These are phyloP conservation scores for Venturia oleaginea DNA, from an alignment of 2,329 filamentous ascomycete species.

Conservation along the genomic window DNA sequence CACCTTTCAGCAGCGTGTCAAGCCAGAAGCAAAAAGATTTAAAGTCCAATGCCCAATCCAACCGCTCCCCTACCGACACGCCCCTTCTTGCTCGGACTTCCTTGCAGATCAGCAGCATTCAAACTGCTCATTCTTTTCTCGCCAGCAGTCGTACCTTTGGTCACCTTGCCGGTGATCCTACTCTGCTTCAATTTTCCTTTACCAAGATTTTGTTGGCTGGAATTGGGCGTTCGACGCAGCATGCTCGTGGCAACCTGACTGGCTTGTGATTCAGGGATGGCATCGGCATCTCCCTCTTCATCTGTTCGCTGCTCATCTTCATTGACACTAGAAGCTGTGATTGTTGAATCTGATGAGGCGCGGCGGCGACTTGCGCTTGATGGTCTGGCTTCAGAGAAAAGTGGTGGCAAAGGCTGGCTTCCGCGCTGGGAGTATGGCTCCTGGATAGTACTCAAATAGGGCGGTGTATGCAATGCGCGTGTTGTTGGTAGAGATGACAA, in stretches of 20 bases:
- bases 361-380: conserved; percentile 33
- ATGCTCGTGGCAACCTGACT: conserved; percentile 69
- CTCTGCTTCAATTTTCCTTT: conserved; percentile 9
- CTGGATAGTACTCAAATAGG: conserved; percentile 32
- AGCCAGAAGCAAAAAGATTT: not conserved
- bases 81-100: conserved; percentile 40
- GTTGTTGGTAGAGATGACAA: conserved; percentile 78
- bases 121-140: conserved; percentile 20
- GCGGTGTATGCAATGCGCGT: conserved; percentile 46
- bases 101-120: conserved; percentile 23
- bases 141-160: not conserved
- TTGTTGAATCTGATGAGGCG: conserved; percentile 59
- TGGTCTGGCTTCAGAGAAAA: conserved; percentile 23
- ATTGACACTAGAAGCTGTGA: conserved; percentile 32
- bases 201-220: not conserved
- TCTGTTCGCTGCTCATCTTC: conserved; percentile 45
- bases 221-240: conserved; percentile 48
- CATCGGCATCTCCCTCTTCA: conserved; percentile 52
- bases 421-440: conserved; percentile 3
- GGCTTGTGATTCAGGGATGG: conserved; percentile 64
- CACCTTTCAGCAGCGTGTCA: not conserved
- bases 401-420: conserved; percentile 2
- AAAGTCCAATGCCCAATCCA: conserved; percentile 46
- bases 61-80: conserved; percentile 37
- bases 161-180: conserved; percentile 10